These are phyloP conservation scores for Albugo candida DNA, from an alignment of 352 stramenopile species.

Conservation along the genomic window DNA sequence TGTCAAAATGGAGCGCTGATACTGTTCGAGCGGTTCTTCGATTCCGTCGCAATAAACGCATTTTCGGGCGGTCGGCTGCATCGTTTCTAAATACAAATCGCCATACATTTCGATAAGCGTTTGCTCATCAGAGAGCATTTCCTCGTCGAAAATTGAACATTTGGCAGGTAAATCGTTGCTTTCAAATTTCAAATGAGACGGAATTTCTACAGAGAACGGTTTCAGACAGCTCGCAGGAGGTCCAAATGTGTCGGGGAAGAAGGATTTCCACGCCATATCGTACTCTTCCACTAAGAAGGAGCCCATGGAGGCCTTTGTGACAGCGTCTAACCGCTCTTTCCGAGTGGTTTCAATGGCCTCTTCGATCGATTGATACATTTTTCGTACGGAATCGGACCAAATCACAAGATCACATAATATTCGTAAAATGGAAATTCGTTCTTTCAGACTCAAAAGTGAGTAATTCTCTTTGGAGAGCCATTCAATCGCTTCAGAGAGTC, in stretches of 20 bases:
- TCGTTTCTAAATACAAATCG: conserved; percentile 15
- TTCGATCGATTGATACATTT: background rate
- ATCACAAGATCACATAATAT: conserved; percentile 38
- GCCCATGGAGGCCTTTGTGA: too few species aligned
- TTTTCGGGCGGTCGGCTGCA: conserved; percentile 9
- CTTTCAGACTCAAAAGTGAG: conserved; percentile 20
- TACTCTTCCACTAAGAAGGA: too few species aligned
- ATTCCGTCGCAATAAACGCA: too few species aligned
- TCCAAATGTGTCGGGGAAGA: too few species aligned
- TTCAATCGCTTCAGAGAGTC: conserved; percentile 28
- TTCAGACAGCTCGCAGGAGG: too few species aligned
- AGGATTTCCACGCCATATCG: too few species aligned
- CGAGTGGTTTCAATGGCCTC: background rate
- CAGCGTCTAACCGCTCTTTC: too few species aligned
- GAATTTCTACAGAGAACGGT: too few species aligned
- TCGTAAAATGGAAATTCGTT: conserved; percentile 35
- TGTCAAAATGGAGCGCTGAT: too few species aligned
- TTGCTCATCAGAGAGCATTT: conserved; percentile 26
- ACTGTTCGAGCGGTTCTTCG: too few species aligned
- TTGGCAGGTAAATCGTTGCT: too few species aligned
- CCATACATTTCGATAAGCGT: conserved; percentile 24
- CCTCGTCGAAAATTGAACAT: conserved; percentile 35
- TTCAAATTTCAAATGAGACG: too few species aligned
- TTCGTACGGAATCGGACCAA: background rate
- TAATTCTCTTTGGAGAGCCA: conserved; percentile 55